Base-by-base conservation (phyloP, 768 basidiomycete genomes). In the Cubamyces lactineus region DNA sequence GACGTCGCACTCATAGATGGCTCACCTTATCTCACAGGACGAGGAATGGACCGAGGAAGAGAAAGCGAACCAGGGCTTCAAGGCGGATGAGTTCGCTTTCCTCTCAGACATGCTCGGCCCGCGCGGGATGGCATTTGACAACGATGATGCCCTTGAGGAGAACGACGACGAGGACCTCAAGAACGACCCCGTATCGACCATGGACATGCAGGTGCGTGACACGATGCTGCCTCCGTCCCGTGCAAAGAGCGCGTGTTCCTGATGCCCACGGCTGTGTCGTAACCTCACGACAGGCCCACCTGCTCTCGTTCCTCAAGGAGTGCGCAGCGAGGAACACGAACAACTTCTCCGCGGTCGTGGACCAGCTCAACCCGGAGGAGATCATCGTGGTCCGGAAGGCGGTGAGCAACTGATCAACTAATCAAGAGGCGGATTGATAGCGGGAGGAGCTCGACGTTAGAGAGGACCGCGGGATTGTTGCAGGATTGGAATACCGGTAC, bases 21-120 rank as follows among this genome's bases (percentile, higher is more conserved):
- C 11, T 19, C 54, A 11, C 45, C 28, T 50, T 13, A 59, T 50
- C 16, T 51, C 73, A 28, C 72, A 92, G 81, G 91, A 94, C 65
- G 93, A 93, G 38, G 92, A 93, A n/a, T 98, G 96, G 96, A 83
- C 85, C 11, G 95, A 97, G 68, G 94, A 95, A 70, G 94, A 92
- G 61, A 53, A 50, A 24, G 52, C 82, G 38, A 77, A 84, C 51
- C 82, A 85, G 68, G 76, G 78, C 8, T 64, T 75, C 82, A 68
- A 89, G 86, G 68, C 86, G 52, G 90, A 91, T n/a, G 90, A 93
- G 68, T 86, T 92, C 65, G 85, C 87, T 23, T 92, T 87, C 78
- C 76, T 97, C 40, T 94, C 94, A 5, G 91, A 94, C 50, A 81
- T 93, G 80, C 81, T 94, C 51, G 88, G 89, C 12, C 85, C 87